Conservation (phyloP, 2,329 filamentous ascomycete species). For the Calonectria pseudoreteaudii region DNA sequence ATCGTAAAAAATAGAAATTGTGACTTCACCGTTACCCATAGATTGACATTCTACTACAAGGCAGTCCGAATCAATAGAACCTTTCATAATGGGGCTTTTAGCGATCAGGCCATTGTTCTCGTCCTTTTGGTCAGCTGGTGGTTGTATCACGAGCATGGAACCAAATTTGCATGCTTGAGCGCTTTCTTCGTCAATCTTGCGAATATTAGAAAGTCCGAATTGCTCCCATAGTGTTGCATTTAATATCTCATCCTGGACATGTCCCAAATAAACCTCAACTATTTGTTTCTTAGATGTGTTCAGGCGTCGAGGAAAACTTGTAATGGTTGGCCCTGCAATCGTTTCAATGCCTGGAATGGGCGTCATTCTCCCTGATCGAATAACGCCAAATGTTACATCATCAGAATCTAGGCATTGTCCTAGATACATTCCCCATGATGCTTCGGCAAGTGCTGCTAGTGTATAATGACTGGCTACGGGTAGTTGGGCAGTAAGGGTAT, state of each 20-base stretch:
- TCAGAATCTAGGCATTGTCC: not conserved
- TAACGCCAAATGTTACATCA: not conserved
- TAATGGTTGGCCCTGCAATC: not conserved
- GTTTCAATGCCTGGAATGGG: not conserved
- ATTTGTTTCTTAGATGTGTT: not conserved
- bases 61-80: not conserved
- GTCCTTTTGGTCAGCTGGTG: not conserved
- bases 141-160: not conserved
- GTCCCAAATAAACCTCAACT: not conserved
- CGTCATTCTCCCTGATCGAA: not conserved
- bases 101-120: too few species aligned
- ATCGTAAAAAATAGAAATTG: not conserved
- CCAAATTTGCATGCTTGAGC: not conserved
- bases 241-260: not conserved
- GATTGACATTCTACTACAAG: not conserved
- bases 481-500: not conserved
- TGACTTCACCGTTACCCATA: not conserved
- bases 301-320: not conserved
- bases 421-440: not conserved
- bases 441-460: not conserved
- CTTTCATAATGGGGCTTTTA: too few species aligned
- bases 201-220: not conserved
- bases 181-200: not conserved
- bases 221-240: not conserved
- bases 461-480: not conserved